phyloP scores from a whole-genome alignment of 768 basidiomycete species.

The Lactifluus rugatus region DNA sequence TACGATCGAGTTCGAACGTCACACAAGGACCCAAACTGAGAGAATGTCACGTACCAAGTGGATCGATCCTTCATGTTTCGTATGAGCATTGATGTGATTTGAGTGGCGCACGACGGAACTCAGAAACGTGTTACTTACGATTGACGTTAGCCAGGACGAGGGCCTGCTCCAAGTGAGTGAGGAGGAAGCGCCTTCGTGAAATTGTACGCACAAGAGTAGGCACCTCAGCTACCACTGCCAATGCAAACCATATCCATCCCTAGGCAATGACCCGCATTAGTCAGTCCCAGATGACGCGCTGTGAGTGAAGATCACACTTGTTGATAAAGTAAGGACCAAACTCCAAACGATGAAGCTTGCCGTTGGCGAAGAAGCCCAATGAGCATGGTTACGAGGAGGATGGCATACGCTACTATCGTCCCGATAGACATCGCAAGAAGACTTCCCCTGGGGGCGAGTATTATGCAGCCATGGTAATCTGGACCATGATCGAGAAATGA shows the following conservation, averaged over 20 bases:
- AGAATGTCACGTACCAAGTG: background rate
- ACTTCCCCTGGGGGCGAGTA: background rate
- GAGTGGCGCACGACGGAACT: background rate
- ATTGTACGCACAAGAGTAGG: background rate
- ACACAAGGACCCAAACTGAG: background rate
- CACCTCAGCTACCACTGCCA: slow-evolving; percentile 6
- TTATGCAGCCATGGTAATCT: slow-evolving; percentile 1
- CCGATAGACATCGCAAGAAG: slow-evolving; percentile 1
- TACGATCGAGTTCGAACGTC: background rate
- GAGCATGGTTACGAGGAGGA: slow-evolving; percentile 2
- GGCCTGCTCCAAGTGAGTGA: background rate
- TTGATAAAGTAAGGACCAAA: slow-evolving; percentile 1
- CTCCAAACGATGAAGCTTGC: background rate
- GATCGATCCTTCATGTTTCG: background rate
- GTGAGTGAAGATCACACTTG: background rate
- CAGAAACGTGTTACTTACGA: background rate
- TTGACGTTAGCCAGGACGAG: background rate
- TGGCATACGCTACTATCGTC: background rate
- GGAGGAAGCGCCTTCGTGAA: background rate
- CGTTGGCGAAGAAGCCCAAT: slow-evolving; percentile 1
- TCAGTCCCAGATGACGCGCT: background rate
- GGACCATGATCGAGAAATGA: background rate
- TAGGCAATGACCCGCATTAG: background rate
- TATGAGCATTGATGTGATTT: background rate
- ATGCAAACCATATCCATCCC: slow-evolving; percentile 10